phyloP scores from a whole-genome alignment of 2,329 filamentous ascomycete species.

The Neopestalotiopsis sp. region DNA sequence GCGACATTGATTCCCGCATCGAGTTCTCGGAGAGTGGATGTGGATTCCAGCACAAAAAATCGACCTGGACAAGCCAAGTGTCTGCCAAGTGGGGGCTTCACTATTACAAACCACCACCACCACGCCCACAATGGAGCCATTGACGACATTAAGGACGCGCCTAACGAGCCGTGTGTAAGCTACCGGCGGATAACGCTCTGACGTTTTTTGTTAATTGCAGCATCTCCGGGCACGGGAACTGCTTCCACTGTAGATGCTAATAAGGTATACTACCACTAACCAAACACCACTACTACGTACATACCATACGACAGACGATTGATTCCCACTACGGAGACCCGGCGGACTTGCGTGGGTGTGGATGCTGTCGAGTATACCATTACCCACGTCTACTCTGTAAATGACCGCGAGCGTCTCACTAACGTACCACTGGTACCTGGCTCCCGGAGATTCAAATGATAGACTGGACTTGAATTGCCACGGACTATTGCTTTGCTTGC shows the following conservation, averaged over 20 bases:
- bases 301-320: not conserved
- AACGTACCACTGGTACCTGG: not conserved
- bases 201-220: not conserved
- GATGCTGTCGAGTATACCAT: not conserved
- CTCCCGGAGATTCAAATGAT: not conserved
- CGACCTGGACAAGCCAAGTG: not conserved
- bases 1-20: not conserved
- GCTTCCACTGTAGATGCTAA: not conserved
- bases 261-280: not conserved
- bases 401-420: not conserved
- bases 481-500: not conserved
- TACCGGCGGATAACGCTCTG: not conserved
- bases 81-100: not conserved
- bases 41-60: not conserved
- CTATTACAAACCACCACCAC: not conserved
- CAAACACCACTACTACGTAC: not conserved
- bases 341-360: not conserved
- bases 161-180: not conserved
- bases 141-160: constrained; percentile 1
- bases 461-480: not conserved
- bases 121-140: not conserved
- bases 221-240: not conserved
- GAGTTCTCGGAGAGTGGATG: not conserved
- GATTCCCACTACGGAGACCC: not conserved
- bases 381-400: not conserved